Percentiles rank a stretch among this genome's conserved stretches.
Evolutionary conservation across 1,284 basidiomycete species (phyloP).

Genomic region (Irpex sp.): DNA sequence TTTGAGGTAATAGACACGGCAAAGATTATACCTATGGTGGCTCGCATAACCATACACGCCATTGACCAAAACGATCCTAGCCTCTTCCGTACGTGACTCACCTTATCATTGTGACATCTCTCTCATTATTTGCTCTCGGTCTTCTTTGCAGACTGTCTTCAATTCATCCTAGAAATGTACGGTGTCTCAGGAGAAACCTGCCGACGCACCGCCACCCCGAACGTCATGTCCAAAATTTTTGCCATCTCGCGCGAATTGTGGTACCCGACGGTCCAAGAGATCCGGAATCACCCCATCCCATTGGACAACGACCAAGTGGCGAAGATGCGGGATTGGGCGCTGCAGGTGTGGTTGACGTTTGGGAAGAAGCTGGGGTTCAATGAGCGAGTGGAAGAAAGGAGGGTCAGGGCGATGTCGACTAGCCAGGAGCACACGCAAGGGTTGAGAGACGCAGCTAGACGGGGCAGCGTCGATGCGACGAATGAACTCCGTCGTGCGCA

Average conservation of each 20-base stretch:
- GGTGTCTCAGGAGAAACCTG: background rate
- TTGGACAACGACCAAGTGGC: background rate
- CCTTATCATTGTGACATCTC: no score
- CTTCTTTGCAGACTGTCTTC: background rate
- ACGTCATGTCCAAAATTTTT: background rate
- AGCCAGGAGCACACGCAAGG: no score
- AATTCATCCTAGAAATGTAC: background rate
- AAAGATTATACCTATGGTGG: background rate
- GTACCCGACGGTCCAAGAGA: background rate
- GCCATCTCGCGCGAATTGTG: background rate
- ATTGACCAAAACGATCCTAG: background rate
- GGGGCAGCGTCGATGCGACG: background rate
- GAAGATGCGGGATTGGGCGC: background rate
- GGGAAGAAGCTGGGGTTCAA: background rate
- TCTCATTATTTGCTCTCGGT: no score
- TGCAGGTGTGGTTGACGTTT: background rate
- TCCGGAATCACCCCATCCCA: background rate
- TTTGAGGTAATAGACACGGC: background rate
- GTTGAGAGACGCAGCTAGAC: background rate
- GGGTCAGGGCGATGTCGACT: background rate
- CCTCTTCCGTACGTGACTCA: background rate
- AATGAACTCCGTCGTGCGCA: no score
- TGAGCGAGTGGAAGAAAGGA: background rate
- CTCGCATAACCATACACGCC: background rate
- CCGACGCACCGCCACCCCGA: background rate